Percentiles rank a stretch among this genome's conserved stretches.
These are phyloP conservation scores for Thielaviopsis populi DNA, from an alignment of 2,329 filamentous ascomycete genomes.

Conservation along the genomic window DNA sequence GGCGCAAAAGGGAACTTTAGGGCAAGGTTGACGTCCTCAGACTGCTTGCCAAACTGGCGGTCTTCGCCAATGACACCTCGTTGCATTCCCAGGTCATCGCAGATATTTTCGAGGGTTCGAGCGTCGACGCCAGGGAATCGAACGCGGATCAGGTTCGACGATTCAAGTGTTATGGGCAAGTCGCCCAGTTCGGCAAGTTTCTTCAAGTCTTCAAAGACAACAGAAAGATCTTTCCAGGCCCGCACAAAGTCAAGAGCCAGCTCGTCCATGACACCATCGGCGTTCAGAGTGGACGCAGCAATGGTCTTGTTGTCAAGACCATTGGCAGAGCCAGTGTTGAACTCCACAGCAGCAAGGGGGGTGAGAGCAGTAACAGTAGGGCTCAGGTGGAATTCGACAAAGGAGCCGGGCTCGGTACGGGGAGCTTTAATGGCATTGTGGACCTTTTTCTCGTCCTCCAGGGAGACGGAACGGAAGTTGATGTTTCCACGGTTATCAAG, in stretches of 20 bases:
- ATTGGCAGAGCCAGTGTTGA: conserved; percentile 20
- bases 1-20: conserved; percentile 80
- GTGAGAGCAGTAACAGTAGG: conserved; percentile 83
- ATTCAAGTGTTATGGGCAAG: conserved; percentile 61
- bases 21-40: conserved; percentile 53
- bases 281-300: conserved; percentile 51
- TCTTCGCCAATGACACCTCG: conserved; percentile 71
- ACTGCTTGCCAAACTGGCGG: conserved; percentile 49
- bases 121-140: conserved; percentile 85
- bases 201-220: conserved; percentile 67
- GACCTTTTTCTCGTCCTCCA: conserved; percentile 44
- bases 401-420: conserved; percentile 57
- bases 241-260: conserved; percentile 80
- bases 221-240: conserved; percentile 67
- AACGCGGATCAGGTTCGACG: conserved; percentile 53
- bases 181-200: conserved; percentile 65
- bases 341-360: conserved; percentile 45
- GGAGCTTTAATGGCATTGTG: conserved; percentile 26
- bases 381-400: conserved; percentile 74
- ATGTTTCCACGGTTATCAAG: conserved; percentile 57
- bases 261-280: conserved; percentile 68
- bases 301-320: conserved; percentile 22
- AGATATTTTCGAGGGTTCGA: conserved; percentile 65
- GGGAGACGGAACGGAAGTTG: conserved; percentile 62
- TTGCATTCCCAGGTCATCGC: conserved; percentile 72